Evolutionary conservation across 805 yeast genomes (phyloP).

Genomic region (Candida saitoana): DNA sequence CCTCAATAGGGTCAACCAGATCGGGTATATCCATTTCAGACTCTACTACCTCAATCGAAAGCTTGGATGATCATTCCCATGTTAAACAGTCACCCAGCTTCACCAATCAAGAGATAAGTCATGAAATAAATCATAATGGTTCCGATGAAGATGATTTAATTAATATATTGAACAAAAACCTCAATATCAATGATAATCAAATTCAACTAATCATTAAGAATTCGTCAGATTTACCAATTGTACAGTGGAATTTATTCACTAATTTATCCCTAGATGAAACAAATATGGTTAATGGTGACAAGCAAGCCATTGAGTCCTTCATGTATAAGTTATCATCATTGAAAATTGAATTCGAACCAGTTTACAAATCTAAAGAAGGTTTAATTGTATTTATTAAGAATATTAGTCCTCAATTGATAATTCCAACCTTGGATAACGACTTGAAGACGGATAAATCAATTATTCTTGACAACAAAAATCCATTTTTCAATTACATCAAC

Average conservation of each 20-base stretch:
- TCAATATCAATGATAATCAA: neutral
- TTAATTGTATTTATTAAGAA: slow-evolving; percentile 50
- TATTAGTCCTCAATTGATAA: slow-evolving; percentile 32
- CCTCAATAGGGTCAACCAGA: neutral
- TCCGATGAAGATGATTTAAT: neutral
- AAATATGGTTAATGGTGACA: neutral
- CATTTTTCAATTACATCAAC: slow-evolving; percentile 1
- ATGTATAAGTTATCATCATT: slow-evolving; percentile 6
- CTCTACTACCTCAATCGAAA: neutral
- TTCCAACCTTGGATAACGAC: neutral
- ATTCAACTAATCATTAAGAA: neutral
- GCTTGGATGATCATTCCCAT: neutral
- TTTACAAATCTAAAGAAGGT: slow-evolving; percentile 52
- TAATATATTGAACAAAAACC: neutral
- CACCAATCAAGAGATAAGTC: neutral
- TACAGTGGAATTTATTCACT: neutral
- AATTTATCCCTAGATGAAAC: neutral
- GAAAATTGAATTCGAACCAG: slow-evolving; percentile 12
- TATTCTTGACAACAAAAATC: neutral
- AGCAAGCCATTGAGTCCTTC: slow-evolving; percentile 7
- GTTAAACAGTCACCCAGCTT: neutral
- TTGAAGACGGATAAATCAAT: neutral
- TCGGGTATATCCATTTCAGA: neutral
- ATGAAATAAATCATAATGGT: neutral
- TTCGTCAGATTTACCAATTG: neutral